phyloP scores from a whole-genome alignment of 306 rosid genomes.

The Vigna angularis region DNA sequence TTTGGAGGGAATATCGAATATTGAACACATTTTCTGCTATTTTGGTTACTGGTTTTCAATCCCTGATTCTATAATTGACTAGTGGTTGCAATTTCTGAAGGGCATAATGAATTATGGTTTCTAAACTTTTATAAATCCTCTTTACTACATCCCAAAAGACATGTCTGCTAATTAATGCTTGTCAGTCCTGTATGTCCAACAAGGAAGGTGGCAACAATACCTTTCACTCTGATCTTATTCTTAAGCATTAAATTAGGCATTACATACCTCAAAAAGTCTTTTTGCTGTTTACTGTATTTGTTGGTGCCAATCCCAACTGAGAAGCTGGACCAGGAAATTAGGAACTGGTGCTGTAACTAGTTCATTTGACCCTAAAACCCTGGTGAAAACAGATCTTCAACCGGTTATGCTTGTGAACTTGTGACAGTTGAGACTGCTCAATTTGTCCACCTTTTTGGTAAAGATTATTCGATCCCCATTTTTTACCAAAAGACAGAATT shows the following conservation, averaged over 20 bases:
- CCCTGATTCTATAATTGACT: not conserved
- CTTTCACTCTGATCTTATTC: not conserved
- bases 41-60: not conserved
- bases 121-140: not conserved
- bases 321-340: not conserved
- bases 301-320: not conserved
- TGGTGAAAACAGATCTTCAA: not conserved
- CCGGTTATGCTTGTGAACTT: not conserved
- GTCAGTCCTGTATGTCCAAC: conserved; percentile 1
- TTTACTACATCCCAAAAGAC: not conserved
- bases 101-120: not conserved
- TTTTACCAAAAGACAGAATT: not conserved
- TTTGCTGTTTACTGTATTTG: too few species aligned
- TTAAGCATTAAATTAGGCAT: not conserved
- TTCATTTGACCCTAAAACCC: not conserved
- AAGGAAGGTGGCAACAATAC: not conserved
- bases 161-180: not conserved
- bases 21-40: not conserved
- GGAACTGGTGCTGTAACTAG: not conserved
- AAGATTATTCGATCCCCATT: not conserved
- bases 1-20: not conserved
- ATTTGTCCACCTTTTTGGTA: not conserved
- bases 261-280: not conserved
- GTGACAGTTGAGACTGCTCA: not conserved
- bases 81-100: not conserved